These are phyloP conservation scores for Luffa acutangula DNA, from an alignment of 306 rosid genomes.

Conservation along the genomic window DNA sequence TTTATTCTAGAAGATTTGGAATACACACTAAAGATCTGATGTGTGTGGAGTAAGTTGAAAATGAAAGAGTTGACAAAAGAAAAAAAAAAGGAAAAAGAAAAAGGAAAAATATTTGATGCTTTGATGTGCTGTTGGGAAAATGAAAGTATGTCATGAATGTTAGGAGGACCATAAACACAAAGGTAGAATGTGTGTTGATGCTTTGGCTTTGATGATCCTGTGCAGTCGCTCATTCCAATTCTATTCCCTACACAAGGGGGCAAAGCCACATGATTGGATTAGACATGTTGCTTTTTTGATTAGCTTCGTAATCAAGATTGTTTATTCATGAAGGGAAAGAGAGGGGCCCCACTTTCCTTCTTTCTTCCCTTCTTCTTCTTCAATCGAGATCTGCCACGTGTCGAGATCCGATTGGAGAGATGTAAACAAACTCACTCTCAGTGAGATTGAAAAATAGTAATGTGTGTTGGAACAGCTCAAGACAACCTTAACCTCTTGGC, in stretches of 20 bases:
- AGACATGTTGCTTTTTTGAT: neutral
- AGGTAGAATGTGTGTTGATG: conserved; percentile 3
- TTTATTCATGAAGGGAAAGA: neutral
- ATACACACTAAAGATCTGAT: neutral
- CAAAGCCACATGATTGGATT: conserved; percentile 5
- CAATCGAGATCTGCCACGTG: neutral
- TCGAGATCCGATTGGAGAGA: neutral
- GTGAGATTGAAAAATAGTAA: neutral
- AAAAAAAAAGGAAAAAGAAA: neutral
- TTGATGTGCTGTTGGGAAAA: conserved; percentile 1
- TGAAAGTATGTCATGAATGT: neutral
- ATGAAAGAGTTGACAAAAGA: neutral
- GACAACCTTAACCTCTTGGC: conserved; percentile 44
- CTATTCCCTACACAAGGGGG: neutral
- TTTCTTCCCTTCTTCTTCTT: neutral
- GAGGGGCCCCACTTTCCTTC: neutral
- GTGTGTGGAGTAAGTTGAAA: neutral
- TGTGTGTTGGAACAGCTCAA: conserved; percentile 26
- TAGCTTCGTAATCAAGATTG: conserved; percentile 11
- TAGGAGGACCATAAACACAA: conserved; percentile 3
- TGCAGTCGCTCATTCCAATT: neutral
- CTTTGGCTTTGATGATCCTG: neutral
- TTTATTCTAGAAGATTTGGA: neutral
- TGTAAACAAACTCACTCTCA: neutral
- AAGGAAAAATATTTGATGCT: neutral